These are phyloP conservation scores for Aureobasidium subglaciale DNA, from an alignment of 2,329 filamentous ascomycete species.

Conservation along the genomic window DNA sequence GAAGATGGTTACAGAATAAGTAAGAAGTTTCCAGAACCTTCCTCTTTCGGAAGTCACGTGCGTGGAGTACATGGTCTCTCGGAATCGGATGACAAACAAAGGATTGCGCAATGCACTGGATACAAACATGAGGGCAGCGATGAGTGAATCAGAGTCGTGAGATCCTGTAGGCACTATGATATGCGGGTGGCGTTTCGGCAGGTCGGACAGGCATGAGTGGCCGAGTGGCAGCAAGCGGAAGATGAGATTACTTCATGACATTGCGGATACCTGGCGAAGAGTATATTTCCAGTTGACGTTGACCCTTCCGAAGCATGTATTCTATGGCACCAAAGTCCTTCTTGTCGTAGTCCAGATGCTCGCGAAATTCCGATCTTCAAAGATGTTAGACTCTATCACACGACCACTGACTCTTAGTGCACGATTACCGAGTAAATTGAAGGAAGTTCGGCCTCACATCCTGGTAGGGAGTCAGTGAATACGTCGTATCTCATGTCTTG, in stretches of 20 bases:
- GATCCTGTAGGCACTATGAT: too few species aligned
- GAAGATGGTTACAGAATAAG: slow-evolving; percentile 31
- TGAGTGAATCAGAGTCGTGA: neutral
- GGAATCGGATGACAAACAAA: neutral
- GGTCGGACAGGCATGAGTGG: neutral
- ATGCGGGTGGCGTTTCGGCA: too few species aligned
- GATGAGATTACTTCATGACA: slow-evolving; percentile 37
- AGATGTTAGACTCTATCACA: neutral
- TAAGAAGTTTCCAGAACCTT: slow-evolving; percentile 15
- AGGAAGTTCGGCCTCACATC: slow-evolving; percentile 27
- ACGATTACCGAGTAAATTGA: slow-evolving; percentile 24
- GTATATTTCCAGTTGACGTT: slow-evolving; percentile 74
- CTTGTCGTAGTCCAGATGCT: slow-evolving; percentile 59
- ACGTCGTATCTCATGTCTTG: too few species aligned
- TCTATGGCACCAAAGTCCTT: slow-evolving; percentile 83
- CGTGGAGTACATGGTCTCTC: too few species aligned
- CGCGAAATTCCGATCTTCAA: slow-evolving; percentile 67
- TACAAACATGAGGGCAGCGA: neutral
- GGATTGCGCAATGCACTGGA: neutral
- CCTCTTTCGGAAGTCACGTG: neutral
- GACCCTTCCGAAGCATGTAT: slow-evolving; percentile 74
- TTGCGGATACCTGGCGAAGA: slow-evolving; percentile 74
- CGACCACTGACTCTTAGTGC: too few species aligned
- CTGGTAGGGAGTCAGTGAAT: neutral
- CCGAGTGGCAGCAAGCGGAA: too few species aligned